Evolutionary conservation across 2,329 filamentous ascomycete species (phyloP), one percentile per base, ranked within the genome.

Genomic region (Metarhizium robertsii): DNA sequence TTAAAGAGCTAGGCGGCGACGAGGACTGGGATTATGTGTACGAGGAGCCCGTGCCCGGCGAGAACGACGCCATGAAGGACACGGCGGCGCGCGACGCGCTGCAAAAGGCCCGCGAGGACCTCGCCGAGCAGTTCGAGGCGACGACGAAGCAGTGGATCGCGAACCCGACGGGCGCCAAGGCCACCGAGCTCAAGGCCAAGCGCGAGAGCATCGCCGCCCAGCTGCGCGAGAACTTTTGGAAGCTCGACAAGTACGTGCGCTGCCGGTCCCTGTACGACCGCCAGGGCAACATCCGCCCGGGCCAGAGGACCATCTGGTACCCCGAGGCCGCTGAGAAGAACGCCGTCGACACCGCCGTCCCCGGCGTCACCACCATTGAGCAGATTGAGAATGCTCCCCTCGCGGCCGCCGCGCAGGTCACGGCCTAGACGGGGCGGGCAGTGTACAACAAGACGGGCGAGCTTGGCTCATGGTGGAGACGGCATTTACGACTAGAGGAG

Each of bases 11-110:
- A 6, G 86, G 85, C 29, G 87, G 87, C 45, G 76, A 83, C 18
- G 85, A 88, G 55, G 70, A 82, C 53, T 89, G 79, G 77, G 73
- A 78, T 50, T 90, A 89, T 68, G 71, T 74, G 51, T 90, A 88
- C 62, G 64, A 78, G 6, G 85, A 89, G 63, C 81, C 85, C 0
- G 62, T 72, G 2, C 64, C 73, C 0, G 78, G 75, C 13, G 87
- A 90, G 66, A 85, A 89, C 63, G 73, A 75, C 18, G 61, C 65
- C 7, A 78, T 85, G 74, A 68, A 78, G 53, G 57, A 65, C 50
- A 54, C 68, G 3, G 74, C 67, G 29, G 73, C 74, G 4, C 73
- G 73, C 32, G 74, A 79, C 7, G 68, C 69, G 50, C 66, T 88
- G 4, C 64, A 79, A 49, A 69, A 67, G 2, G 76, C 82, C 62